Evolutionary conservation across 2,329 filamentous ascomycete species (phyloP).

Genomic region (Pezicula neosporulosa): DNA sequence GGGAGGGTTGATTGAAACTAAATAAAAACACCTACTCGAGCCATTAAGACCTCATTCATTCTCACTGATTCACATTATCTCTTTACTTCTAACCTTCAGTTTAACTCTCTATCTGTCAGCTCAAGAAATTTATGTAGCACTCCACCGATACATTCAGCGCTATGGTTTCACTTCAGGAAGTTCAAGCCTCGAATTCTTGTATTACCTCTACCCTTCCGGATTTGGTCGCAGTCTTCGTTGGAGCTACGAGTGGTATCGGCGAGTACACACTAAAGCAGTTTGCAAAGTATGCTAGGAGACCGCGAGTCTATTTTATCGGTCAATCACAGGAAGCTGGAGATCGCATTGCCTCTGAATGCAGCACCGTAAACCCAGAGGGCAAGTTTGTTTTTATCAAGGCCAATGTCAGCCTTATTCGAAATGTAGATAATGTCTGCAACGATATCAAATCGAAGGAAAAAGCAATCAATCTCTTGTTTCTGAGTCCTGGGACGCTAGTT

Average conservation of each 20-base stretch:
- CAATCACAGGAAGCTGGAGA: slow-evolving; percentile 35
- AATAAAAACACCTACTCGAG: no score
- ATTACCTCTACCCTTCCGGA: slow-evolving; percentile 31
- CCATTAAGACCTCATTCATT: no score
- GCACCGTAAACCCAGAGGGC: slow-evolving; percentile 37
- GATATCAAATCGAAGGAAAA: slow-evolving; percentile 45
- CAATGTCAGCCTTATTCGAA: slow-evolving; percentile 40
- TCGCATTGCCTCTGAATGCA: slow-evolving; percentile 36
- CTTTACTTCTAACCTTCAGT: no score
- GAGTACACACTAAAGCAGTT: slow-evolving; percentile 41
- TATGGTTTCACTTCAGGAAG: slow-evolving; percentile 31
- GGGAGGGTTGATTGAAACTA: no score
- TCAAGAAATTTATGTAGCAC: no score
- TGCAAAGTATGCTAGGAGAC: slow-evolving; percentile 32
- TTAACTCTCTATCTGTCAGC: no score
- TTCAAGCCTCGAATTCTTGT: slow-evolving; percentile 31
- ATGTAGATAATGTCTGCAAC: slow-evolving; percentile 43
- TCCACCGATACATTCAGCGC: no score
- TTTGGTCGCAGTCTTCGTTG: slow-evolving; percentile 46
- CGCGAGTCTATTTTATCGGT: slow-evolving; percentile 43
- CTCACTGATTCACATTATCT: no score
- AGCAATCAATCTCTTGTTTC: slow-evolving; percentile 50
- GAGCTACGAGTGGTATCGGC: slow-evolving; percentile 47
- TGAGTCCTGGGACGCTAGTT: slow-evolving; percentile 27
- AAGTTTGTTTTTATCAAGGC: slow-evolving; percentile 37